phyloP scores from a whole-genome alignment of 2,329 filamentous ascomycete genomes.

The Aureobasidium sp. region DNA sequence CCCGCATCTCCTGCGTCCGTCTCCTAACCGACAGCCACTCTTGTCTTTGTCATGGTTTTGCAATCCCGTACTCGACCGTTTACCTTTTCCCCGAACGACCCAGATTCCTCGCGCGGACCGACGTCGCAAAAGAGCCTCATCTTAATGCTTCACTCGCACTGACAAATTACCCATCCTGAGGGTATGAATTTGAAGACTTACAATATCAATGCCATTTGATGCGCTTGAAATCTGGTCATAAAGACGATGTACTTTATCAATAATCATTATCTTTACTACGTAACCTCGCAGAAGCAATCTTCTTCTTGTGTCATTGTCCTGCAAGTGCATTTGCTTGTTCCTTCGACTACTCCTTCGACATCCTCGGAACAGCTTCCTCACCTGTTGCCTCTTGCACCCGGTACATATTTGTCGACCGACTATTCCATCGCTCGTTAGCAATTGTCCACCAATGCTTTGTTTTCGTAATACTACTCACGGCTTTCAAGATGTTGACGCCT shows the following conservation, averaged over 20 bases:
- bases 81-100: not conserved
- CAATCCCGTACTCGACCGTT: not conserved
- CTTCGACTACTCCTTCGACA: not conserved
- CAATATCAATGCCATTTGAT: not conserved
- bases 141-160: not conserved
- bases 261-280: not conserved
- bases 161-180: not conserved
- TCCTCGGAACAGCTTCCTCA: not conserved
- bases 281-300: not conserved
- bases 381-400: not conserved
- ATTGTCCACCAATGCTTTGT: not conserved
- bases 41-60: not conserved
- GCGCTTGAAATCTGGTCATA: not conserved
- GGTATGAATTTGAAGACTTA: not conserved
- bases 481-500: conserved; percentile 58
- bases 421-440: not conserved
- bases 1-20: not conserved
- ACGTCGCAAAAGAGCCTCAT: not conserved
- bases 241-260: not conserved
- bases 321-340: not conserved
- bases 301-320: not conserved
- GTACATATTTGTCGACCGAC: conserved; percentile 13
- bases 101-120: not conserved
- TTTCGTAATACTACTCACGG: conserved; percentile 30
- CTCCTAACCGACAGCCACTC: not conserved